Conservation (phyloP, 495 filamentous ascomycete genomes). For the Sordaria brevicollis region DNA sequence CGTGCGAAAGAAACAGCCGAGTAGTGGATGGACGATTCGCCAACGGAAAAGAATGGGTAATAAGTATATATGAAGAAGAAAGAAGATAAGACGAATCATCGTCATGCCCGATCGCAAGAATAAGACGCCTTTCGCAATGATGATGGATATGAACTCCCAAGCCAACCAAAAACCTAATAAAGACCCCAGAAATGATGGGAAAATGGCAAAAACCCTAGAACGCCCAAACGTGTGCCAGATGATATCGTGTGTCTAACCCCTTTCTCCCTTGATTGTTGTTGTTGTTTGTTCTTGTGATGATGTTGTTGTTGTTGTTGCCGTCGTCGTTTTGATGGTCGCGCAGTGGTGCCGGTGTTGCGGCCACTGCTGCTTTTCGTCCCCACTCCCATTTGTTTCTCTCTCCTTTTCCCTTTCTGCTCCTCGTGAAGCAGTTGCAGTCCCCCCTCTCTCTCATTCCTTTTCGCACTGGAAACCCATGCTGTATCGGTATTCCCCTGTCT, state of each 20-base stretch:
- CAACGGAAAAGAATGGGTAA: background rate
- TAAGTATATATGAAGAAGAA: background rate
- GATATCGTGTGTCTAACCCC: background rate
- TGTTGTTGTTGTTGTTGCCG: background rate
- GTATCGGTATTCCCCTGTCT: slow-evolving; percentile 21
- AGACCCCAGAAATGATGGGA: background rate
- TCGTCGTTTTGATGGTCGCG: background rate
- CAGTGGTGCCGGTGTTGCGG: background rate
- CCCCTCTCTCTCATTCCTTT: background rate
- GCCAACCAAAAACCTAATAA: background rate
- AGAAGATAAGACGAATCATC: background rate
- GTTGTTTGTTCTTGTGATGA: no score
- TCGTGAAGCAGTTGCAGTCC: background rate
- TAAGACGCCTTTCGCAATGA: background rate
- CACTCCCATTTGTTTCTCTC: background rate
- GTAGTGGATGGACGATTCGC: background rate
- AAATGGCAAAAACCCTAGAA: background rate
- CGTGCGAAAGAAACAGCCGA: background rate
- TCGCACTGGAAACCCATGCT: slow-evolving; percentile 37
- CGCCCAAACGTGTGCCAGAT: background rate
- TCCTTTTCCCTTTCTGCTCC: background rate
- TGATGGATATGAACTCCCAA: background rate
- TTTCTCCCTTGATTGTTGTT: background rate
- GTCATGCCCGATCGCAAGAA: background rate
- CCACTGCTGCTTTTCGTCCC: background rate